These are phyloP conservation scores for Rhizophlyctis rosea DNA, from an alignment of 192 early-diverging fungal species.

Conservation along the genomic window DNA sequence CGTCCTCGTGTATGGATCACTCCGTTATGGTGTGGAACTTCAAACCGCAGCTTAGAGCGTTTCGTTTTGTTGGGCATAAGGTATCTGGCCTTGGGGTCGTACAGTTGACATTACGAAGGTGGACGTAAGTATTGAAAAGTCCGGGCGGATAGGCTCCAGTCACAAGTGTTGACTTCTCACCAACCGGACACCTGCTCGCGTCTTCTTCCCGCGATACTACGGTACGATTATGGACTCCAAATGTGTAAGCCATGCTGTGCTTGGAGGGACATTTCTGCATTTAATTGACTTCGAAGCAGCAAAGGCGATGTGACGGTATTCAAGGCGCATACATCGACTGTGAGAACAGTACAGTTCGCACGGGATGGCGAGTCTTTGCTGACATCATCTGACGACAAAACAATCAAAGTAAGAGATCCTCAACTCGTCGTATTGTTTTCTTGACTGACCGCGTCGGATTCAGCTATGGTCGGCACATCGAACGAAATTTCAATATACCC, in stretches of 20 bases:
- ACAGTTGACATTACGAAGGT: no score
- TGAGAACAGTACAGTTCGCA: slow-evolving; percentile 56
- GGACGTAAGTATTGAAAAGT: no score
- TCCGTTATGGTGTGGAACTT: slow-evolving; percentile 70
- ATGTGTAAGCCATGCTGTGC: slow-evolving; percentile 37
- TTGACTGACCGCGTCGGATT: no score
- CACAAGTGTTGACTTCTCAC: slow-evolving; percentile 54
- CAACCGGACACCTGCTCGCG: slow-evolving; percentile 49
- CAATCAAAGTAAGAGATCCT: slow-evolving; percentile 46
- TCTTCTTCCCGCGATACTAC: slow-evolving; percentile 53
- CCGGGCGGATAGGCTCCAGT: slow-evolving; percentile 41
- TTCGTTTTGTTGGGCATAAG: slow-evolving; percentile 59
- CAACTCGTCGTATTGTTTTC: no score
- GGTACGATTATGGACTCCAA: slow-evolving; percentile 61
- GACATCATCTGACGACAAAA: slow-evolving; percentile 59
- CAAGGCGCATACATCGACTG: slow-evolving; percentile 59
- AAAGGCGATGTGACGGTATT: slow-evolving; percentile 61
- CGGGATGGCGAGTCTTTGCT: slow-evolving; percentile 42
- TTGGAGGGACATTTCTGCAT: neutral
- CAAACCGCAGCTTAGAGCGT: slow-evolving; percentile 55
- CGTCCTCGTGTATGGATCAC: slow-evolving; percentile 50
- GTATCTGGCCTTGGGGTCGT: no score
- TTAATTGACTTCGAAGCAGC: slow-evolving; percentile 13
- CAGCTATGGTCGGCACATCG: slow-evolving; percentile 55
- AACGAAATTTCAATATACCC: slow-evolving; percentile 54